Evolutionary conservation across 1,284 basidiomycete species (phyloP).

Genomic region (Leccinum subspadiceum): DNA sequence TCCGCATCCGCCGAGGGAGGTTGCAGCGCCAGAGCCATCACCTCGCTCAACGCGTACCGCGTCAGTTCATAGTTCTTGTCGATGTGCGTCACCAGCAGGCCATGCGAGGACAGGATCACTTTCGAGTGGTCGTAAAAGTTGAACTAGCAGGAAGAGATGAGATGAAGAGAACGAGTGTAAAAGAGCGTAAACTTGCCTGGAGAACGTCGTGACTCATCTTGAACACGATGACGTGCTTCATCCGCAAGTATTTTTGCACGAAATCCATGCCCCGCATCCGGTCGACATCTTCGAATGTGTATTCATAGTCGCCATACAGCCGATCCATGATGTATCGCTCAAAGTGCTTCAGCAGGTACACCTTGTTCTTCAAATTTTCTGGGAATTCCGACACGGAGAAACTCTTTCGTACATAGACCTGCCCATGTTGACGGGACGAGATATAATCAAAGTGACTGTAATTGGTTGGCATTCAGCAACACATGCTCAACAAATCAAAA

Average conservation of each 20-base stretch:
- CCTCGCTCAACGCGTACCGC: slow-evolving; percentile 71
- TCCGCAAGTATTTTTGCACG: slow-evolving; percentile 92
- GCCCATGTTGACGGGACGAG: slow-evolving; percentile 57
- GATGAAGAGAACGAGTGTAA: neutral
- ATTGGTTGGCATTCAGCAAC: slow-evolving; percentile 10
- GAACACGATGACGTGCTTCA: slow-evolving; percentile 97
- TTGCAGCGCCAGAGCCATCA: slow-evolving; percentile 61
- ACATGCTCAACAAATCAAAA: neutral
- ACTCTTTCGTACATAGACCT: slow-evolving; percentile 69
- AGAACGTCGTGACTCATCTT: slow-evolving; percentile 91
- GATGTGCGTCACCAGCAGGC: slow-evolving; percentile 79
- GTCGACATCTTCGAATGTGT: slow-evolving; percentile 71
- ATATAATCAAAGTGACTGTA: slow-evolving; percentile 84
- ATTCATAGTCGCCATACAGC: slow-evolving; percentile 78
- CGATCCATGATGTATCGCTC: slow-evolving; percentile 90
- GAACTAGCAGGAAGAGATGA: slow-evolving; percentile 57
- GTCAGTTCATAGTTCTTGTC: slow-evolving; percentile 86
- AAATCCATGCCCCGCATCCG: slow-evolving; percentile 86
- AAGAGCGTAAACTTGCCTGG: slow-evolving; percentile 47
- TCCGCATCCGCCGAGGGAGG: slow-evolving; percentile 45
- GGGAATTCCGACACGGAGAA: slow-evolving; percentile 64
- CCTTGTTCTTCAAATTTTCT: slow-evolving; percentile 80
- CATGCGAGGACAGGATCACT: slow-evolving; percentile 81
- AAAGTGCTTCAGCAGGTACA: slow-evolving; percentile 90
- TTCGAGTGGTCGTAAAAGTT: slow-evolving; percentile 99